These are phyloP conservation scores for Paxillus ammoniavirescens DNA, from an alignment of 768 basidiomycete genomes.

Conservation along the genomic window DNA sequence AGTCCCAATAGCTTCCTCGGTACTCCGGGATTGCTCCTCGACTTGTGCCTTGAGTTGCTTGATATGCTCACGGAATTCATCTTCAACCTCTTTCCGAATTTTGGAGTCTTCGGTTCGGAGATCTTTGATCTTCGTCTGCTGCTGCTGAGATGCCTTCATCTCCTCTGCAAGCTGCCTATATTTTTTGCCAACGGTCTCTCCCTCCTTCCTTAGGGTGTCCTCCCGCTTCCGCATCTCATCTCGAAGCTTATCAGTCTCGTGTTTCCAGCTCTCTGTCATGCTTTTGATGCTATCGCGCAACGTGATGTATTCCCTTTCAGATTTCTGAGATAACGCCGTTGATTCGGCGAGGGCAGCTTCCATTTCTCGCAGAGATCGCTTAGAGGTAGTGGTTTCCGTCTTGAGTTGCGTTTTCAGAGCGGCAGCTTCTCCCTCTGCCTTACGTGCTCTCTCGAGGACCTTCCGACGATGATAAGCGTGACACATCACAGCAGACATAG, in stretches of 20 bases:
- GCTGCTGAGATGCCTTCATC: conserved; percentile 50
- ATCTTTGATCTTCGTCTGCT: conserved; percentile 45
- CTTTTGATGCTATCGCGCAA: conserved; percentile 74
- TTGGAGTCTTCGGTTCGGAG: conserved; percentile 50
- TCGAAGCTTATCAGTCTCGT: conserved; percentile 66
- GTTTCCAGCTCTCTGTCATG: conserved; percentile 70
- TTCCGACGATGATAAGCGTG: conserved; percentile 22
- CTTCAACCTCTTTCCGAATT: conserved; percentile 57
- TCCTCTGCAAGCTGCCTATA: conserved; percentile 65
- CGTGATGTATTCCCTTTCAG: conserved; percentile 79
- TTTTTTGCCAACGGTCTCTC: conserved; percentile 66
- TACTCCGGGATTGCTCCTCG: conserved; percentile 51
- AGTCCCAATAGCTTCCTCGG: conserved; percentile 55
- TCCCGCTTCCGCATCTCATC: conserved; percentile 78
- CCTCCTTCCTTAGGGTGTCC: conserved; percentile 64
- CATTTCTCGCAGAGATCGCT: conserved; percentile 80
- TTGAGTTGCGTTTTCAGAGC: conserved; percentile 72
- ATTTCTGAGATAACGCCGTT: conserved; percentile 73
- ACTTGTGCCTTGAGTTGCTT: conserved; percentile 49
- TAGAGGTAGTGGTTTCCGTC: conserved; percentile 65
- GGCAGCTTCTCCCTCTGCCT: conserved; percentile 77
- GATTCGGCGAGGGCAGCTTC: conserved; percentile 71
- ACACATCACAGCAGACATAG: neutral
- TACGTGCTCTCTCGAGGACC: conserved; percentile 82
- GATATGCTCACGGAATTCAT: conserved; percentile 59